phyloP scores from a whole-genome alignment of 495 filamentous ascomycete genomes.

The Elaphomyces granulatus region DNA sequence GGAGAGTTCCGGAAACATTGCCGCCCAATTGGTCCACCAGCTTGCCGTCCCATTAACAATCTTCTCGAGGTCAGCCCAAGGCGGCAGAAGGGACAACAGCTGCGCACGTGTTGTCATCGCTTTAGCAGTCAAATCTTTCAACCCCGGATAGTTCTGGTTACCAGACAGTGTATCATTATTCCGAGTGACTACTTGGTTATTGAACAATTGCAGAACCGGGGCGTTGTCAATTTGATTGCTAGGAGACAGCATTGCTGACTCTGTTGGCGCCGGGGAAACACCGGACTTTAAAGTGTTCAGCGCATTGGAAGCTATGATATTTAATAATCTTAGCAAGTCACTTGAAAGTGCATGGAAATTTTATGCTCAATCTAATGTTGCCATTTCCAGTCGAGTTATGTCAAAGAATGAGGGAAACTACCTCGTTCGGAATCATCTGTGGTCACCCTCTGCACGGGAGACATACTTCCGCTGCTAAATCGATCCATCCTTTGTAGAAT shows the following conservation, averaged over 20 bases:
- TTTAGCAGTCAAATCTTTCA: slow-evolving; percentile 17
- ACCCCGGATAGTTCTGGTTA: slow-evolving; percentile 10
- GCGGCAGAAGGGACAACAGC: slow-evolving; percentile 24
- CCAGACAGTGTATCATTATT: slow-evolving; percentile 1
- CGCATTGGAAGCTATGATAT: too few species aligned
- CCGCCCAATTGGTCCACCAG: slow-evolving; percentile 21
- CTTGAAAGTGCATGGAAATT: too few species aligned
- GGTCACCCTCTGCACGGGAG: background rate
- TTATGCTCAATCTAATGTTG: too few species aligned
- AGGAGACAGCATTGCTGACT: too few species aligned
- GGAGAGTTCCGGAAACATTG: slow-evolving; percentile 15
- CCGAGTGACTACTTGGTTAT: slow-evolving; percentile 27
- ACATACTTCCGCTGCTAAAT: background rate
- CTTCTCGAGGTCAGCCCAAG: slow-evolving; percentile 11
- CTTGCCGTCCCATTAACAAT: slow-evolving; percentile 17
- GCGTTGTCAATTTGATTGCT: slow-evolving; percentile 21
- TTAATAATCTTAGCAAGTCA: too few species aligned
- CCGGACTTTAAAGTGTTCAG: too few species aligned
- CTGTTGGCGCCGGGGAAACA: too few species aligned
- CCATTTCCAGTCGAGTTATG: too few species aligned
- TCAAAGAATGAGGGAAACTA: too few species aligned
- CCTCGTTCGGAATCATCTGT: background rate
- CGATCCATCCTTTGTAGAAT: slow-evolving; percentile 16
- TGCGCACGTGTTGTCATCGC: slow-evolving; percentile 14
- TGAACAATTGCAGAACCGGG: slow-evolving; percentile 27